Percentiles rank a stretch among this genome's conserved stretches.
These are phyloP conservation scores for Plasmodium fragile DNA, from an alignment of 169 alveolate genomes.

Conservation along the genomic window DNA sequence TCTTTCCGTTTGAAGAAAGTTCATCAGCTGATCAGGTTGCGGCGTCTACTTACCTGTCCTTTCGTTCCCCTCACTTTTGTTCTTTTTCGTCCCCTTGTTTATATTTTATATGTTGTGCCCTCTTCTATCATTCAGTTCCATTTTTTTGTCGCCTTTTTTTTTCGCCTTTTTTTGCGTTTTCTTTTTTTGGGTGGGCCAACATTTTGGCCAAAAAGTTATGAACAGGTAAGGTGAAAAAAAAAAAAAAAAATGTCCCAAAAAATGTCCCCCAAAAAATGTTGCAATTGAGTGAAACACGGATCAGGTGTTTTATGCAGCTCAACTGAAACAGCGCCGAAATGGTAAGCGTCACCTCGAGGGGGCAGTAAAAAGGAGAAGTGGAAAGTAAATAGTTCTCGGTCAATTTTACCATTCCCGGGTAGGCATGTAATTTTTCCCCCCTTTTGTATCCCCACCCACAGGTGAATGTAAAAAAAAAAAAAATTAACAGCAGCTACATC, in stretches of 20 bases:
- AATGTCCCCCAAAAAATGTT: background rate
- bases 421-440: background rate
- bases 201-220: background rate
- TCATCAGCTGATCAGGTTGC: background rate
- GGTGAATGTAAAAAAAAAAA: background rate
- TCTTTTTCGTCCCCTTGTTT: background rate
- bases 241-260: background rate
- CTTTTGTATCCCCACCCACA: background rate
- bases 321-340: background rate
- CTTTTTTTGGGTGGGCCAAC: background rate
- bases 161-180: background rate
- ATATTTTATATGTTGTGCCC: background rate
- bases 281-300: background rate
- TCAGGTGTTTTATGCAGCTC: background rate
- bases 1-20: background rate
- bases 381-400: background rate
- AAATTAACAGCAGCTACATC: background rate
- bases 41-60: conserved; percentile 2
- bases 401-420: background rate
- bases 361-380: background rate
- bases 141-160: background rate
- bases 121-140: background rate
- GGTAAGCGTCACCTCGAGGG: background rate
- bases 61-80: background rate
- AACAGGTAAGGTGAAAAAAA: background rate